Conservation (phyloP, 495 filamentous ascomycete species). For the Lophiostoma macrostomum region DNA sequence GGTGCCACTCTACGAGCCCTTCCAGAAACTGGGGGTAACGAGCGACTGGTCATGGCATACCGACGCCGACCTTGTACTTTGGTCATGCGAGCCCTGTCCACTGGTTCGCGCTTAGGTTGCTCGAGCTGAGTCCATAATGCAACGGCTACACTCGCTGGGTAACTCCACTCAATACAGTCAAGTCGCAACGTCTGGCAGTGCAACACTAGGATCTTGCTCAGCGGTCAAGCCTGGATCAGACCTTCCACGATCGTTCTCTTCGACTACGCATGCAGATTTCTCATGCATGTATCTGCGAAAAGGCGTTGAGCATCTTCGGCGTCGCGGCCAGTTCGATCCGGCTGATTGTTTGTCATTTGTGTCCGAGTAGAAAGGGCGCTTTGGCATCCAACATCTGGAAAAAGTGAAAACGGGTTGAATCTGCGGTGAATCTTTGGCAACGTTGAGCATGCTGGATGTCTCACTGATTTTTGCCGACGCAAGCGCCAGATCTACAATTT, state of each 20-base stretch:
- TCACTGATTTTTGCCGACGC: slow-evolving; percentile 4
- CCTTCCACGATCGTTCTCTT: too few relatives aligned
- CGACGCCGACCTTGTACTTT: slow-evolving; percentile 5
- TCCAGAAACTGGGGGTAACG: slow-evolving; percentile 23
- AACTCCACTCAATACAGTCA: slow-evolving; percentile 14
- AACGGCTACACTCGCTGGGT: neutral
- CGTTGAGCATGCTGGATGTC: too few relatives aligned
- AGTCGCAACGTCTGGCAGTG: slow-evolving; percentile 1
- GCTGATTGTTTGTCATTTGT: too few relatives aligned
- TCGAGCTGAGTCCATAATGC: neutral
- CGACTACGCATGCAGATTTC: too few relatives aligned
- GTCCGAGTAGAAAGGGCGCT: neutral
- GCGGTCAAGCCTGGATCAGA: neutral
- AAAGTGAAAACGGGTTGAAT: too few relatives aligned
- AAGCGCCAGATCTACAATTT: slow-evolving; percentile 6
- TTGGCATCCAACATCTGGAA: neutral
- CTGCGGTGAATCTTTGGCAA: too few relatives aligned
- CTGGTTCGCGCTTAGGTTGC: neutral
- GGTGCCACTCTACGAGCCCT: slow-evolving; percentile 6
- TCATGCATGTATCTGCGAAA: too few relatives aligned
- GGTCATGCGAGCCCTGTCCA: slow-evolving; percentile 20
- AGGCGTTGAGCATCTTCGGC: too few relatives aligned
- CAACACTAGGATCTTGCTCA: neutral
- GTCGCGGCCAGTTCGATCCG: too few relatives aligned
- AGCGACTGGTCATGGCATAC: neutral